Percentiles rank a stretch among this genome's conserved stretches.
phyloP scores from a whole-genome alignment of 768 basidiomycete species.

The Boletellus sp. region DNA sequence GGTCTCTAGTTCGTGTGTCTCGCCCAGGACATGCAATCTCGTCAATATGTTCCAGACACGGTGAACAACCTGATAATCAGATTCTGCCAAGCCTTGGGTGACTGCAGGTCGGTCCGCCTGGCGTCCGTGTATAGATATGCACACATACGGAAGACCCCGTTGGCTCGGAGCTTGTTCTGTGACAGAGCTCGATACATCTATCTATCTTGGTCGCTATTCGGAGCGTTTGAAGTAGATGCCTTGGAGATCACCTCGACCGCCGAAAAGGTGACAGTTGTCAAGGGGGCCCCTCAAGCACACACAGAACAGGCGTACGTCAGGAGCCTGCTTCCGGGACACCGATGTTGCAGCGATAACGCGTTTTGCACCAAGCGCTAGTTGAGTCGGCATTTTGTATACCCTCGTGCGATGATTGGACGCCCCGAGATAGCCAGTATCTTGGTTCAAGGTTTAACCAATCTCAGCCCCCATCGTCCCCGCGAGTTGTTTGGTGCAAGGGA shows the following conservation, averaged over 20 bases:
- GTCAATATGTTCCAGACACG: too few species aligned
- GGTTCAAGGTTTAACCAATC: neutral
- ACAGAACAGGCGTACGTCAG: slow-evolving; percentile 64
- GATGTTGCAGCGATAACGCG: neutral
- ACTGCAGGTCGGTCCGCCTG: slow-evolving; percentile 56
- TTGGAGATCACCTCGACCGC: slow-evolving; percentile 56
- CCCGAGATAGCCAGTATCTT: neutral
- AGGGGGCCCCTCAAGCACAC: slow-evolving; percentile 54
- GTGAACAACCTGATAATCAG: too few species aligned
- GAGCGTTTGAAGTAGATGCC: slow-evolving; percentile 49
- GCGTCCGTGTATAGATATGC: slow-evolving; percentile 20
- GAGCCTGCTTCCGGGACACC: slow-evolving; percentile 16
- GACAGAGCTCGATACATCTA: slow-evolving; percentile 67
- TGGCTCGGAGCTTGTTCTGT: neutral
- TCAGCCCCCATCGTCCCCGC: slow-evolving; percentile 50
- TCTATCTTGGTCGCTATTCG: slow-evolving; percentile 60
- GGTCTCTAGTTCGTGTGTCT: too few species aligned
- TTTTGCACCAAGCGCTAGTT: slow-evolving; percentile 45
- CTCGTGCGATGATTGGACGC: slow-evolving; percentile 67
- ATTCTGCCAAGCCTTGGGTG: too few species aligned
- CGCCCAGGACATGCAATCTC: too few species aligned
- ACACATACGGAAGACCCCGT: neutral
- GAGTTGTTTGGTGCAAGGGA: slow-evolving; percentile 20
- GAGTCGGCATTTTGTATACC: slow-evolving; percentile 56
- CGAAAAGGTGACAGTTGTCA: slow-evolving; percentile 54